Base-by-base conservation (phyloP, 169 alveolate genomes). In the Plasmodium malariae region DNA sequence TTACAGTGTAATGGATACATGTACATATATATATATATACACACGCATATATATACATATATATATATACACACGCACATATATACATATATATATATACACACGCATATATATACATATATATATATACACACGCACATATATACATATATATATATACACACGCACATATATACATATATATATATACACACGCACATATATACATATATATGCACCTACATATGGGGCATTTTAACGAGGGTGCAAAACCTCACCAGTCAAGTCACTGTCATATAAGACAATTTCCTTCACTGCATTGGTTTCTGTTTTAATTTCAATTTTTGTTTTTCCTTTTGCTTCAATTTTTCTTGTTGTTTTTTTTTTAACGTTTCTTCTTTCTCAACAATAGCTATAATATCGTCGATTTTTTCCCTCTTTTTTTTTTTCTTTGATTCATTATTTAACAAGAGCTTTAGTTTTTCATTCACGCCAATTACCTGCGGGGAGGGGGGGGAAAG, bases 381-480 rank as follows among this genome's bases (percentile, higher is more conserved):
- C 19, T 74, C 88, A 24, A 74, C 88, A 1, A 74, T 74, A 19
- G 88, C 88, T 59, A 74, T 74, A 32, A 74, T 74, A 12, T 74
- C 88, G 26, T 74, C 74, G 30, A 74, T 48, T 37, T 74, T 74
- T 11, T 60, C 88, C 24, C 88, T 3, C 43, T 74, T 74, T 21
- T 74, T 74, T 59, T 72, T 72, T 34, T 74, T 74, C 40, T 59
- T 74, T 48, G 72, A n/a, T 6, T 24, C 30, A 17, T 40, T 74
- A 62, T 48, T 74, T 19, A 55, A 19, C 28, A 74, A 32, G 9
- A 74, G 55, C 59, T 74, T 74, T 74, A 74, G 17, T 37, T 59
- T 74, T 34, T 74, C 88, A 19, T 59, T 74, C n/a, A 59, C 88
- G 0, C 32, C 57, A 40, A 74, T 49, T n/a, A 26, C 63, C 88